A percentile compares a stretch with the other conserved stretches of the same genome.
Conservation (phyloP, 805 yeast genomes). For the Hermanozyma aechmeae region DNA sequence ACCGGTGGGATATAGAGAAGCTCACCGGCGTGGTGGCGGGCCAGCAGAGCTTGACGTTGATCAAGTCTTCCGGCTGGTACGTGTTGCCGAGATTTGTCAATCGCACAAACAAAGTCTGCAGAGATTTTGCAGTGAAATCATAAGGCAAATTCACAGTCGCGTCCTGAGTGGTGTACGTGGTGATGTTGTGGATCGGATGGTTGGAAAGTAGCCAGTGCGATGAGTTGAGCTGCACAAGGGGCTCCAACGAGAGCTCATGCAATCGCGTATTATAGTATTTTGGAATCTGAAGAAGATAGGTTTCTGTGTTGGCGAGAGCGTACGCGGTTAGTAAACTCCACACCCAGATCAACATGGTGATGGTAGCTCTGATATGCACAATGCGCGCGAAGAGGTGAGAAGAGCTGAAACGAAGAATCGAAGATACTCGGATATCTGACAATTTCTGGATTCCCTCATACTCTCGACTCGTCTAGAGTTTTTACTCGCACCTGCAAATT, state of each 20-base stretch:
- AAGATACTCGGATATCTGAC: no score
- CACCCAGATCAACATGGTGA: no score
- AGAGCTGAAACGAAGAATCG: no score
- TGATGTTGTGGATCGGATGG: slow-evolving; percentile 8
- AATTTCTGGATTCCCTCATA: no score
- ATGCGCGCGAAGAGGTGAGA: no score
- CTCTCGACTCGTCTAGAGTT: no score
- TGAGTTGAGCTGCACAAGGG: slow-evolving; percentile 3
- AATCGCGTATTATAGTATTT: slow-evolving; percentile 27
- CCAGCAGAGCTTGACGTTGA: slow-evolving; percentile 13
- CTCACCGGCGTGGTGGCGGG: slow-evolving; percentile 10
- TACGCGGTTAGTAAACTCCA: no score
- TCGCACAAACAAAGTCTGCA: slow-evolving; percentile 15
- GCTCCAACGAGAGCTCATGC: no score
- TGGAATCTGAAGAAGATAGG: slow-evolving; percentile 21
- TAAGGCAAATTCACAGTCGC: slow-evolving; percentile 6
- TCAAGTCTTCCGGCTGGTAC: slow-evolving; percentile 3
- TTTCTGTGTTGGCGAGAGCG: slow-evolving; percentile 29
- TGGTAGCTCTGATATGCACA: no score
- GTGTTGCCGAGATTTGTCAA: slow-evolving; percentile 24
- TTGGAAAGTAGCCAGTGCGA: slow-evolving; percentile 7
- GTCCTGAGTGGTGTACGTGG: slow-evolving; percentile 1
- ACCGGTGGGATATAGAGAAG: slow-evolving; percentile 5
- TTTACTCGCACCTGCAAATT: no score
- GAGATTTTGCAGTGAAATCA: slow-evolving; percentile 3